Conservation (phyloP, 441 rosid genomes). For the Pelargonium fulgidum region DNA sequence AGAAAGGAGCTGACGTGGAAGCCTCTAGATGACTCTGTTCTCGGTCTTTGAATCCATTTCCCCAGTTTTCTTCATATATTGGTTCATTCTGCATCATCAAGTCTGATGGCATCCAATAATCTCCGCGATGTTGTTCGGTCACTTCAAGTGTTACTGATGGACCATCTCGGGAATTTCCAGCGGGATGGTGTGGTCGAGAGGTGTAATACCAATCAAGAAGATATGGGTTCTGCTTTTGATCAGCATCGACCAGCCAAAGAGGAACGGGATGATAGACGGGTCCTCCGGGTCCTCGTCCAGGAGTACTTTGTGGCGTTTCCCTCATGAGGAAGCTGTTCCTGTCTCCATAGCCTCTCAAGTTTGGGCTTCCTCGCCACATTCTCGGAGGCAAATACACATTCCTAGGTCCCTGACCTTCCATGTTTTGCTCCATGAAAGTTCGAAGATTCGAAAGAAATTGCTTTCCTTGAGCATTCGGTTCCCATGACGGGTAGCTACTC, state of each 20-base stretch:
- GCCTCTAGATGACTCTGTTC: slow-evolving; percentile 47
- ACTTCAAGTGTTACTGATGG: slow-evolving; percentile 21
- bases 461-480: slow-evolving; percentile 69
- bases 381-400: slow-evolving; percentile 36
- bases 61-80: slow-evolving; percentile 33
- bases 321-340: slow-evolving; percentile 37
- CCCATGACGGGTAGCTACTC: slow-evolving; percentile 82
- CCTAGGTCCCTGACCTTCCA: slow-evolving; percentile 44
- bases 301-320: slow-evolving; percentile 40
- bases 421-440: slow-evolving; percentile 68
- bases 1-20: slow-evolving; percentile 60
- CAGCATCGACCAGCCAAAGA: slow-evolving; percentile 61
- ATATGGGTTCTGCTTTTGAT: slow-evolving; percentile 67
- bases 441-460: slow-evolving; percentile 63
- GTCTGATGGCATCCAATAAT: slow-evolving; percentile 46
- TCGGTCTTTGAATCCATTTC: slow-evolving; percentile 30
- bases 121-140: slow-evolving; percentile 33
- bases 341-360: slow-evolving; percentile 36
- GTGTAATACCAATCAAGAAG: slow-evolving; percentile 87
- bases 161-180: slow-evolving; percentile 22
- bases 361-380: slow-evolving; percentile 44
- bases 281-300: slow-evolving; percentile 13
- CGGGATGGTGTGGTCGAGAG: slow-evolving; percentile 36
- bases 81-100: slow-evolving; percentile 28
- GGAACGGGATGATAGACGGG: slow-evolving; percentile 42